A percentile compares a stretch with the other conserved stretches of the same genome.
Evolutionary conservation across 1,284 basidiomycete genomes (phyloP).

Genomic region (Melampsora abietis-canadensis): DNA sequence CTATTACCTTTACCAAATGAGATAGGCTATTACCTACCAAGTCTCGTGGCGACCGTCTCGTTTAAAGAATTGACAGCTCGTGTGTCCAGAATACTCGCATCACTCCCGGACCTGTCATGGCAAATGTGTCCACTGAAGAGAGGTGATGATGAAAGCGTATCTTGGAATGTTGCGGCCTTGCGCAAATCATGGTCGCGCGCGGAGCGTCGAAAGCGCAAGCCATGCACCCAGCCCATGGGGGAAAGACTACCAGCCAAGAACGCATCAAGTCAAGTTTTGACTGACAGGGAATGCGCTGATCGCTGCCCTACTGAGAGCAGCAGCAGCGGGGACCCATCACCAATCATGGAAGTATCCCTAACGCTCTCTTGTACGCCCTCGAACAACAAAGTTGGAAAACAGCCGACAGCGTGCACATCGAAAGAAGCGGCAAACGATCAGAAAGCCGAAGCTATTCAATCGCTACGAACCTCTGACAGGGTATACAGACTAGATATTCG

Average conservation of each 20-base stretch:
- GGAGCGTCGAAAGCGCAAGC: slow-evolving; percentile 12
- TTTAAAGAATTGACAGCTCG: not conserved
- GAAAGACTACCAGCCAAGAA: not conserved
- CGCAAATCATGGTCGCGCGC: slow-evolving; percentile 1
- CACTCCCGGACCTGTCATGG: not conserved
- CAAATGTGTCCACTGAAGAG: not conserved
- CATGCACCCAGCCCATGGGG: not conserved
- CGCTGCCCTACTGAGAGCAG: no score
- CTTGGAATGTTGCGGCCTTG: slow-evolving; percentile 1
- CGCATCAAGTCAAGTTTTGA: not conserved
- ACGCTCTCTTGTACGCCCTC: not conserved
- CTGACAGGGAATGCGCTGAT: not conserved
- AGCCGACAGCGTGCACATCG: not conserved
- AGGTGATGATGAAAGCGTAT: not conserved
- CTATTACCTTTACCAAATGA: slow-evolving; percentile 25
- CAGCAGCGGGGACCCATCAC: not conserved
- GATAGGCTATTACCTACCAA: slow-evolving; percentile 23
- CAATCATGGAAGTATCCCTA: not conserved
- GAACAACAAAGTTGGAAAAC: not conserved
- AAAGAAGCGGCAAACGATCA: not conserved
- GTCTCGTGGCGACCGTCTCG: not conserved
- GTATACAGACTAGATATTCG: not conserved
- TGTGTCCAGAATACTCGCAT: not conserved
- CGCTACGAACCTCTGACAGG: not conserved
- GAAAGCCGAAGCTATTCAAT: not conserved